Evolutionary conservation across 1,139 yeast species (phyloP), one percentile per base, ranked within the genome.

Genomic region (Candida glucosophila): DNA sequence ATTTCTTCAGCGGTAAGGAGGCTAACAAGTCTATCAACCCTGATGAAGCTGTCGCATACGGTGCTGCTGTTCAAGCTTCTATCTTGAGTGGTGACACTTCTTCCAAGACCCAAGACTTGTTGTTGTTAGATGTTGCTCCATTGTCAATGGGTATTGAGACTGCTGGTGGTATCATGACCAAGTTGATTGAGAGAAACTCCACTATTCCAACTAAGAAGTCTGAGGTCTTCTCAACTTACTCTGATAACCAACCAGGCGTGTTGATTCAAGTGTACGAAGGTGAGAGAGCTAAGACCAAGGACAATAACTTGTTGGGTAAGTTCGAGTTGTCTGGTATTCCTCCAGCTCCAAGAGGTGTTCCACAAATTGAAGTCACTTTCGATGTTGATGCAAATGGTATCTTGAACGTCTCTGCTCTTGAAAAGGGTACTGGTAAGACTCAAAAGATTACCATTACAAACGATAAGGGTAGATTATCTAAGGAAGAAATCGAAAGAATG

Each of bases 31-130:
- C 95, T 46, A 88, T 86, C 65, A 86, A 86, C 92, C 96, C 96
- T 52, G 96, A 83, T 74, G 95, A 83, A 73, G 94, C 94, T 61
- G 95, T 83, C 65, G 95, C 95, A 56, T 83, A 83, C 75, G 95
- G 95, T 79, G 95, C 95, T 53, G 95, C 95, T 50, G 95, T 83
- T 52, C 96, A 86, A 77, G 96, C 94, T 77, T 96, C 95, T 44
- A 85, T 85, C 52, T 58, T 60, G 43, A 54, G 66, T 34, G 78
- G 78, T 69, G 77, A 73, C 65, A 60, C 62, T 31, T 57, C 65
- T 30, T 71, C 77, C 45, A 73, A 73, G 66, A 73, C 92, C 43
- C 88, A 81, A 69, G 93, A 81, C 58, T 67, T 81, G 55, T 73
- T 82, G 51, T 73, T 82, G 49, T 75, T 82, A 58, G 94, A 81